Percentiles rank a stretch among this genome's conserved stretches.
These are phyloP conservation scores for Linum tenue DNA, from an alignment of 345 rosid genomes.

Conservation along the genomic window DNA sequence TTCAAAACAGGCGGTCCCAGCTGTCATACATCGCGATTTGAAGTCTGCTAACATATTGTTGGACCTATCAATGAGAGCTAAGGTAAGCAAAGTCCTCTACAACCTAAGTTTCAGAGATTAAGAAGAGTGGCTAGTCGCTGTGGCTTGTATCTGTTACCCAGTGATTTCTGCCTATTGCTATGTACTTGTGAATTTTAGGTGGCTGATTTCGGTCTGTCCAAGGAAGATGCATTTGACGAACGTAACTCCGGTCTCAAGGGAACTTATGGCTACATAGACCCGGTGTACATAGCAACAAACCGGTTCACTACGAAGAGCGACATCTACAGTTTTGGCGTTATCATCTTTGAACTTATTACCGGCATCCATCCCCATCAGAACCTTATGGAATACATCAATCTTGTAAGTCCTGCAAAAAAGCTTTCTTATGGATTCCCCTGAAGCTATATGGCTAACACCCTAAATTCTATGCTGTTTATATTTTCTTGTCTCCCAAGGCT, in stretches of 20 bases:
- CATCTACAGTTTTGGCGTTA: constrained; percentile 82
- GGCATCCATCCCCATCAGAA: constrained; percentile 93
- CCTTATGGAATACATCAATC: constrained; percentile 81
- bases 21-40: constrained; percentile 91
- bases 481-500: constrained; percentile 37
- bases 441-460: not conserved
- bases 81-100: constrained; percentile 32
- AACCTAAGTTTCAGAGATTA: not conserved
- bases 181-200: constrained; percentile 34
- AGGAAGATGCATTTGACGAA: constrained; percentile 71
- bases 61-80: constrained; percentile 84
- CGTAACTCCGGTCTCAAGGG: constrained; percentile 76
- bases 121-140: not conserved
- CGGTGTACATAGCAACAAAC: constrained; percentile 67
- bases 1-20: constrained; percentile 70
- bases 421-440: not conserved
- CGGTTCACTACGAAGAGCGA: constrained; percentile 81
- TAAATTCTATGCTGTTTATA: not conserved
- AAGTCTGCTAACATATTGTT: constrained; percentile 85
- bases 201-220: constrained; percentile 93
- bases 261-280: constrained; percentile 90
- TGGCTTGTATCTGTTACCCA: not conserved
- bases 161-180: constrained; percentile 3
- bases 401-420: constrained; percentile 36
- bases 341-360: constrained; percentile 84